These are phyloP conservation scores for Obelidium mucronatum DNA, from an alignment of 192 early-diverging fungal species.

Conservation along the genomic window DNA sequence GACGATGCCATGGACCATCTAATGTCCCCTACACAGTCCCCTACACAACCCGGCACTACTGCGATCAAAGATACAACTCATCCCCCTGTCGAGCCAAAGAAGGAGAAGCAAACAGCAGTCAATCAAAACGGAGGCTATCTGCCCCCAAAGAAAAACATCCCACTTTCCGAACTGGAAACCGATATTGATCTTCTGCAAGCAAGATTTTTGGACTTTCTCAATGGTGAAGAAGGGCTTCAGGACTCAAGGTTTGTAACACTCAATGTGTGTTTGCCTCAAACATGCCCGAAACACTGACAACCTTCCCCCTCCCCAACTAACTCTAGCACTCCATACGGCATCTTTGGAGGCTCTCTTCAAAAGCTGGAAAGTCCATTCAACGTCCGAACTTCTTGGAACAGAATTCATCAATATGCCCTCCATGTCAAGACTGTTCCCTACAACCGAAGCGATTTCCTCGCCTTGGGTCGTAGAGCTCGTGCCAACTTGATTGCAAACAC, in stretches of 20 bases:
- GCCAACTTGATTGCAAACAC: conserved; percentile 14
- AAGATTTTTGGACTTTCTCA: conserved; percentile 34
- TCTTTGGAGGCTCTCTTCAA: conserved; percentile 23
- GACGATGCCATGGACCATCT: no score
- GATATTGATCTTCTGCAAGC: conserved; percentile 33
- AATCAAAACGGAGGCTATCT: neutral
- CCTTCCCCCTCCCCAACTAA: neutral
- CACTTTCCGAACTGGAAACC: conserved; percentile 9
- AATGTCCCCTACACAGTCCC: no score
- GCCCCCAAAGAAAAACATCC: conserved; percentile 10
- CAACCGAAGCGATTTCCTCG: conserved; percentile 1
- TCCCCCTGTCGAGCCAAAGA: no score
- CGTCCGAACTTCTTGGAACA: neutral
- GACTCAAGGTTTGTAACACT: neutral
- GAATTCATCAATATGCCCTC: neutral
- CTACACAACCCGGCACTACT: no score
- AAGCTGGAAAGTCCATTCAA: neutral
- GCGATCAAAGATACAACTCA: no score
- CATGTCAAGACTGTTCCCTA: neutral
- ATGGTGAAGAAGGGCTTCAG: conserved; percentile 22
- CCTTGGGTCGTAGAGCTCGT: conserved; percentile 2
- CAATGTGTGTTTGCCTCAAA: no score
- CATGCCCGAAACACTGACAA: no score
- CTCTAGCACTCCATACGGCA: conserved; percentile 5
- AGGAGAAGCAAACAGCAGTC: neutral